Base-by-base conservation (phyloP, 495 filamentous ascomycete genomes). In the Penicillium robsamsonii region DNA sequence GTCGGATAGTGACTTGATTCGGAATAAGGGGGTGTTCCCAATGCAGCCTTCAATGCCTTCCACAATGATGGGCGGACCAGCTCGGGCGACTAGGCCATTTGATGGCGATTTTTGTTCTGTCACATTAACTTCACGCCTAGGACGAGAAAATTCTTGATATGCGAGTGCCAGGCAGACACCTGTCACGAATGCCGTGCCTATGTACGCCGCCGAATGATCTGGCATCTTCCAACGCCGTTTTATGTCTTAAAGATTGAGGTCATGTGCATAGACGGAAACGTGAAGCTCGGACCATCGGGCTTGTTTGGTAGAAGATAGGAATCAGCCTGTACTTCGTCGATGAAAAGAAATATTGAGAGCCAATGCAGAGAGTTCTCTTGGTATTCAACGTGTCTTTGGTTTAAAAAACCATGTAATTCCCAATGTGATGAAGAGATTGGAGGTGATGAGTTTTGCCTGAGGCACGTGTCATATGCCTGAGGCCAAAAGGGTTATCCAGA, bases 1-100 rank as follows among this genome's bases (percentile, higher is more conserved):
- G 20, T 91, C 88, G 4, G 89, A 95, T 31, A 99, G 80, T 44
- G 87, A 90, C 66, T 87, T 91, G 71, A 99, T 92, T 44, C 84
- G 81, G 61, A 99, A 81, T 1, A 99, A 77, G 3, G 92, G 95
- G 8, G 94, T 99, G 69, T 96, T 91, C 49, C 94, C 95, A 64
- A 99, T 96, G 64, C 86, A 89, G 37, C 89, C 91, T 71, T 96
- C 91, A 56, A 99, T 88, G 2, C 93, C 95, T 38, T 90, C 84
- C 8, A 72, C 72, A 42, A 79, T 79, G 7, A 65, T 60, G 4
- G 76, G 74, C 24, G 75, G 74, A 3, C 75, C 73, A 52, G 67
- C 27, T 44, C 70, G 62, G n/a, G 71, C 66, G 33, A 57, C 43
- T n/a, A 68, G 50, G 9, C 20, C 47, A 56, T 70, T 62, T 46